Conservation (phyloP, 768 basidiomycete species). For the Mycena crocata region DNA sequence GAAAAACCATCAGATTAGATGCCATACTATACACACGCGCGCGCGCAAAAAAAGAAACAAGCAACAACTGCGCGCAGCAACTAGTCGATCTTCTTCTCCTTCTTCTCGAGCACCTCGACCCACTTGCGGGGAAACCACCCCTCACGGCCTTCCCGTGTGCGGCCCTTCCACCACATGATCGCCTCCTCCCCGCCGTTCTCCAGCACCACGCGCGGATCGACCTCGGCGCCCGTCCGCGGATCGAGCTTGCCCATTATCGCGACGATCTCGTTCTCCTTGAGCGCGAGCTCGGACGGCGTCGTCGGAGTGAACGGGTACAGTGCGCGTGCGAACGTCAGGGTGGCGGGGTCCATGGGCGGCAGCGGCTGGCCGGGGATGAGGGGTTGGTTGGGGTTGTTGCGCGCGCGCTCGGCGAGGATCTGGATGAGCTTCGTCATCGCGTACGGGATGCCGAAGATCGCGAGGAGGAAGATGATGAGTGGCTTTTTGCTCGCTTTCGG, state of each 20-base stretch:
- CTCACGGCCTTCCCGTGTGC: conserved; percentile 89
- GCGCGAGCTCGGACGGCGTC: conserved; percentile 79
- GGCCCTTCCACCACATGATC: conserved; percentile 87
- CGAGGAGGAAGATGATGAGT: conserved; percentile 91
- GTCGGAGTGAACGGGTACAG: conserved; percentile 81
- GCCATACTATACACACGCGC: background rate
- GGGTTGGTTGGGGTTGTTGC: conserved; percentile 54
- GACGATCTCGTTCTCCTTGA: conserved; percentile 93
- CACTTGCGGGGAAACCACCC: conserved; percentile 97
- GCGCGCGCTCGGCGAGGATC: conserved; percentile 74
- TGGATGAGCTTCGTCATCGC: conserved; percentile 92
- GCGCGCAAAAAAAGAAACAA: background rate
- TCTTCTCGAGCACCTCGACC: conserved; percentile 78
- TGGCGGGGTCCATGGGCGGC: conserved; percentile 80
- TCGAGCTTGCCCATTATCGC: conserved; percentile 89
- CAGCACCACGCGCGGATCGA: conserved; percentile 71
- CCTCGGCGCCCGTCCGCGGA: conserved; percentile 73
- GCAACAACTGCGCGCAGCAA: too few relatives aligned
- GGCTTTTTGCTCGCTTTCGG: conserved; percentile 89
- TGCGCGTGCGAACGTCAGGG: conserved; percentile 86
- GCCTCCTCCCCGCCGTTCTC: conserved; percentile 66
- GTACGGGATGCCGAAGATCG: conserved; percentile 92
- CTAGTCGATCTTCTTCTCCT: conserved; percentile 40
- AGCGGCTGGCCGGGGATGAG: conserved; percentile 53
- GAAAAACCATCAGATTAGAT: too few relatives aligned